Base-by-base conservation (phyloP, 2,329 filamentous ascomycete genomes). In the Chalaropsis thielavioides region DNA sequence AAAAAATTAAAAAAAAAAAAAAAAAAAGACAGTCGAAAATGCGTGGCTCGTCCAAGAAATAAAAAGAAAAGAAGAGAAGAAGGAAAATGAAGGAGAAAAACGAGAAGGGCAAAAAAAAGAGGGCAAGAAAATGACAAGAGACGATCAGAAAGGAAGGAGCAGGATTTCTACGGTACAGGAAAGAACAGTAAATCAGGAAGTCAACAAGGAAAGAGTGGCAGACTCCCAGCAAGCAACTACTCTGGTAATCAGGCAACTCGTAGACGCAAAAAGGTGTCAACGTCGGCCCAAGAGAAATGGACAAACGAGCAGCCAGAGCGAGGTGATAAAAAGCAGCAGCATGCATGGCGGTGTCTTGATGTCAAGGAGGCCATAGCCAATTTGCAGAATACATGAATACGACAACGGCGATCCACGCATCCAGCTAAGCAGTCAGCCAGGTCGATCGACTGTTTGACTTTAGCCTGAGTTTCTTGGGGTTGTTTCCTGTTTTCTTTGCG, bases 141-240 rank as follows among this genome's bases (percentile, higher is more conserved):
- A 56, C 51, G 51, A 56, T 56, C 51, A 56, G 51, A 35, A 56
- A 35, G 24, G 51, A 56, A 56, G 51, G 51, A 56, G 51, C 51
- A 56, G 24, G 27, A 56, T 56, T 22, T 56, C 51, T 31, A 49
- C 10, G 44, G 8, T 31, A 31, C 31, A 31, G 31, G 31, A 31
- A 31, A 31, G 31, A 31, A 31, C 31, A 31, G 22, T 17, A 8
- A 46, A 46, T 17, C 22, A 56, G 22, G 44, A 8, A 46, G n/a
- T 17, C 22, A 56, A 24, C 51, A 56, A 54, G 49, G 10, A 54
- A 1, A 24, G 49, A 27, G 27, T 4, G 24, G 24, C 49, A 2
- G 22, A 54, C 41, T n/a, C 17, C 13, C 41, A 54, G 19, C 22
- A 27, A n/a, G 10, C 49, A 56, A 31, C 41, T 43, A 43, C 41